Conservation (phyloP, 768 basidiomycete genomes). For the Rhodotorula toruloides region DNA sequence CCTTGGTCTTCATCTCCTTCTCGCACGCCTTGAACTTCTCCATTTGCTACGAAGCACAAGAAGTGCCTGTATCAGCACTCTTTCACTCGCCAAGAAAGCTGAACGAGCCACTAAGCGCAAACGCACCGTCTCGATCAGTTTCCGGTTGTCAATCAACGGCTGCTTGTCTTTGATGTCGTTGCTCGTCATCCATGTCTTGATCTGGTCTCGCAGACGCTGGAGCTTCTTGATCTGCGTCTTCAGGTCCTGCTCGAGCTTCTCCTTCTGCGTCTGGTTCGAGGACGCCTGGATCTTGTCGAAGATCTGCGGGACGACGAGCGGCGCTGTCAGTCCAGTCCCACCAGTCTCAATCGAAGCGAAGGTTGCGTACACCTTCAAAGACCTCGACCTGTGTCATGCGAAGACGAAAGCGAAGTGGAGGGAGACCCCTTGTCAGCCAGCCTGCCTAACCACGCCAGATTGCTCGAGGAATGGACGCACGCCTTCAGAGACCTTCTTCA, state of each 20-base stretch:
- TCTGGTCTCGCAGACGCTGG: conserved; percentile 75
- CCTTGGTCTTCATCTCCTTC: conserved; percentile 99
- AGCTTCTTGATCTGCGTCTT: conserved; percentile 99
- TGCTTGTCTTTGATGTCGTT: conserved; percentile 99
- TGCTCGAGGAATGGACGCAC: conserved; percentile 44
- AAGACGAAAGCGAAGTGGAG: neutral
- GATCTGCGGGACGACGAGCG: conserved; percentile 52
- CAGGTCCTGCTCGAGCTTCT: conserved; percentile 87
- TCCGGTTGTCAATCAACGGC: conserved; percentile 81
- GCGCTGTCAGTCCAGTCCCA: neutral
- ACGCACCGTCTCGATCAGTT: conserved; percentile 86
- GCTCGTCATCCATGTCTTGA: conserved; percentile 92
- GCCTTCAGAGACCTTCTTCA: conserved; percentile 94
- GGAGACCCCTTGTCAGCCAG: neutral
- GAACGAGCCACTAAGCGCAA: too few relatives aligned
- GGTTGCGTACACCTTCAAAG: conserved; percentile 44
- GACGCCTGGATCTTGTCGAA: conserved; percentile 98
- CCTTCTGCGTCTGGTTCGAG: conserved; percentile 94
- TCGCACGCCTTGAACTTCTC: conserved; percentile 99
- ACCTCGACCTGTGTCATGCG: conserved; percentile 43
- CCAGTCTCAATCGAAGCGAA: too few relatives aligned
- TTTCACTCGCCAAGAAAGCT: too few relatives aligned
- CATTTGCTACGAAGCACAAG: conserved; percentile 73
- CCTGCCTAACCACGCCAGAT: neutral
- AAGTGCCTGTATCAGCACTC: neutral